Conservation (phyloP, 768 basidiomycete species). For the Chalciporus sphaerocephalus region DNA sequence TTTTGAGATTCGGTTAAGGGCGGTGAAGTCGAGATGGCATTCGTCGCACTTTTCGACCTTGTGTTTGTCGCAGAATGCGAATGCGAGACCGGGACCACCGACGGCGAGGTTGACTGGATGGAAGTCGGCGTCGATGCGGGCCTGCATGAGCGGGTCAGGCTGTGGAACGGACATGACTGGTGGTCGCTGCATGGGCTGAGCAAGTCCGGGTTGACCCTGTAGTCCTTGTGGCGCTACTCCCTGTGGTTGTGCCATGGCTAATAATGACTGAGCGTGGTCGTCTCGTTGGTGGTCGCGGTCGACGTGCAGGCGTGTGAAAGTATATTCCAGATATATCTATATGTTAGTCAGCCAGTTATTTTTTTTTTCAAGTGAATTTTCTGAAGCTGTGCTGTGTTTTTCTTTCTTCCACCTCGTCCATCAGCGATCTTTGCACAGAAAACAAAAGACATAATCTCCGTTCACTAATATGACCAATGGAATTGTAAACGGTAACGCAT, state of each 20-base stretch:
- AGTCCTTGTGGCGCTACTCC: conserved; percentile 23
- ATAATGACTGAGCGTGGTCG: no score
- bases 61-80: conserved; percentile 64
- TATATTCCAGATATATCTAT: neutral
- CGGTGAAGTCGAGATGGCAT: conserved; percentile 70
- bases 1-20: conserved; percentile 72
- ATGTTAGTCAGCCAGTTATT: conserved; percentile 25
- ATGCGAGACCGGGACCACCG: conserved; percentile 46
- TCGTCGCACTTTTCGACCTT: conserved; percentile 67
- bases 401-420: conserved; percentile 26
- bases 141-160: conserved; percentile 71
- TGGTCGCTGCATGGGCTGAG: conserved; percentile 29
- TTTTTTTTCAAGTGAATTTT: conserved; percentile 22
- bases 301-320: conserved; percentile 10
- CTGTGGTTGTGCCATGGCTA: conserved; percentile 51
- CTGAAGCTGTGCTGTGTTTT: neutral
- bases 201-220: conserved; percentile 43
- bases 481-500: conserved; percentile 73
- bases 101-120: conserved; percentile 52
- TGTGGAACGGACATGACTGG: conserved; percentile 42
- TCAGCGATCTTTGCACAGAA: conserved; percentile 26
- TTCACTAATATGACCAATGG: conserved; percentile 84
- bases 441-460: conserved; percentile 23
- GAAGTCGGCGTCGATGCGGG: conserved; percentile 73
- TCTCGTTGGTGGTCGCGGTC: neutral